Evolutionary conservation across 163 green algal genomes (phyloP), one percentile per base, ranked within the genome.

Genomic region (Volvox carteri): DNA sequence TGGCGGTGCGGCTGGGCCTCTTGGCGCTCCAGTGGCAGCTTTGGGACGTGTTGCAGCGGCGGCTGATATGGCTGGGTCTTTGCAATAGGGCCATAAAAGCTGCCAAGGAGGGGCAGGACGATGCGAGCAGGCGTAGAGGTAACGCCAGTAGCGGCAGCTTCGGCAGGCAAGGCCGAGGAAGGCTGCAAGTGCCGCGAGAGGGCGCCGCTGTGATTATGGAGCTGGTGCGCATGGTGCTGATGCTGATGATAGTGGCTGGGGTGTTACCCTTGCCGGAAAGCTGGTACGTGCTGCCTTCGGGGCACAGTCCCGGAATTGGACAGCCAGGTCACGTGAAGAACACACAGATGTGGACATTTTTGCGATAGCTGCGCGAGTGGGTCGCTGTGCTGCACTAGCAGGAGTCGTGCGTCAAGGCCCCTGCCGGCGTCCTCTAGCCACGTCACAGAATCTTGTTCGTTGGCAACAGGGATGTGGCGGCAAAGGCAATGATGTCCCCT

Each of bases 1-100:
- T 87, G 80, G 21, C 30, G 18, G 28, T 44, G 12, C 78, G 78
- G 41, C 56, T 86, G 78, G 41, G 19, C 33, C 28, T 75, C 8
- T 60, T 86, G 37, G 41, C 25, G 23, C 5, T 50, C 44, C 42
- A 42, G 4, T 80, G 44, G 73, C 73, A 5, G 8, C 1, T 42
- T 16, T 44, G 33, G 73, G 44, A 8, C 73, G 30, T 44, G 30
- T 35, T 78, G 73, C 46, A 80, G 1, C 70, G 42, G n/a, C 19
- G 73, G 44, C 44, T 65, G 28, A 19, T 37, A 28, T 72, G 50
- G 21, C 52, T 9, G 50, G 9, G 76, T 18, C 11, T 21, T 30
- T 7, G 8, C 7, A 54, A 60, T 16, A 25, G 9, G 44, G 46
- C 25, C 46, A 18, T 1, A 16, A 70, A 35, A 76, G 33, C 1